Base-by-base conservation (phyloP, 2,329 filamentous ascomycete genomes). In the Claviceps digitariae region DNA sequence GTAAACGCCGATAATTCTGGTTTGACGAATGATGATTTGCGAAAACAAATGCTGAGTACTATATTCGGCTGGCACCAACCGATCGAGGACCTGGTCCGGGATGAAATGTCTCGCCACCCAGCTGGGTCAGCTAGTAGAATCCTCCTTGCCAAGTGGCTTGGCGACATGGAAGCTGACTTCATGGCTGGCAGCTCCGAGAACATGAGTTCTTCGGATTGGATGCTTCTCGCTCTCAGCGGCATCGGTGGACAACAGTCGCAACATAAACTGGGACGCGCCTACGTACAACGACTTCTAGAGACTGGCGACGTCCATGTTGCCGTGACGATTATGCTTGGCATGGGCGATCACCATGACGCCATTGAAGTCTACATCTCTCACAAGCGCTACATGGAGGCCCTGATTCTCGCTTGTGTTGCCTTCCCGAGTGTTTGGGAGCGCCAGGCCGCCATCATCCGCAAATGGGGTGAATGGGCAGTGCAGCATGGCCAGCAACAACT, bases 151-250 rank as follows among this genome's bases (percentile, higher is more conserved):
- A 95, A 94, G 67, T 98, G 93, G 93, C 78, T 98, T 0, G 90
- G 90, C 15, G 87, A 95, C 57, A 81, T 88, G 40, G 83, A 89
- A 55, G 78, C 84, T 0, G 89, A 95, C 61, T 78, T 89, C 43
- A 87, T 95, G 79, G 78, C 83, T 12, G 82, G 87, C 2, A 87
- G 82, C 45, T 86, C 89, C 0, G 83, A 91, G 59, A 85, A 87
- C n/a, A 90, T 93, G 78, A 91, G 89, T 10, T 89, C 87, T 2
- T 87, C 88, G 0, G 93, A 97, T 68, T 98, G 93, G 93, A 96
- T 98, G 89, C 72, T 97, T 55, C 73, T 98, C 38, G 91, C 93
- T 12, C 71, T 98, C 51, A 95, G 88, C 63, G 87, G 88, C 43
- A 94, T 97, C 69, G 89, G 87, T 51, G 79, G 82, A 2, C 67